Conservation (phyloP, 306 rosid species). For the Geum urbanum region DNA sequence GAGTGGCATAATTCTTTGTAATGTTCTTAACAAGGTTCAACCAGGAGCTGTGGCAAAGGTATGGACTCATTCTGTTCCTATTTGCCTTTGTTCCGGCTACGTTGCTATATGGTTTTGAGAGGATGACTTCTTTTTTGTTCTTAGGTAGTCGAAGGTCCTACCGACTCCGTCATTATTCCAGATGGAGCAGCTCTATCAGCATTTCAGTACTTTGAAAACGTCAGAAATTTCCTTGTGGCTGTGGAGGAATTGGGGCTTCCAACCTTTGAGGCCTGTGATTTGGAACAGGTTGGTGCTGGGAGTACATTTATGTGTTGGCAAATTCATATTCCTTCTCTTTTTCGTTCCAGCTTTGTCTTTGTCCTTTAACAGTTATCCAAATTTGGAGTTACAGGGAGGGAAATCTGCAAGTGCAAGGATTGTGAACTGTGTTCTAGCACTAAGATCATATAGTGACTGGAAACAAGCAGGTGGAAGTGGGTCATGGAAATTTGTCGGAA, state of each 20-base stretch:
- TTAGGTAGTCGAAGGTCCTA: slow-evolving; percentile 57
- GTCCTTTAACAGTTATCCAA: slow-evolving; percentile 9
- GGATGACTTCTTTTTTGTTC: slow-evolving; percentile 3
- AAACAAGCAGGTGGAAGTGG: slow-evolving; percentile 61
- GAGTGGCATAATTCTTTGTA: slow-evolving; percentile 84
- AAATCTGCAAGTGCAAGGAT: slow-evolving; percentile 70
- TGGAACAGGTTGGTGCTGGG: slow-evolving; percentile 57
- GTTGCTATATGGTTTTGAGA: slow-evolving; percentile 17
- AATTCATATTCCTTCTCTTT: not conserved
- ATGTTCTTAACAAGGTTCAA: slow-evolving; percentile 72
- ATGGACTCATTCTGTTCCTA: slow-evolving; percentile 3
- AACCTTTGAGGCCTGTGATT: slow-evolving; percentile 77
- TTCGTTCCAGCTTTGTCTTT: not conserved
- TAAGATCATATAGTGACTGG: slow-evolving; percentile 68
- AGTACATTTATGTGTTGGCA: not conserved
- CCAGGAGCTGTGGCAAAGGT: slow-evolving; percentile 81
- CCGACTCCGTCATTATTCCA: slow-evolving; percentile 39
- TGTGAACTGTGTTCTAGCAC: slow-evolving; percentile 71
- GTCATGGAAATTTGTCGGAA: slow-evolving; percentile 53
- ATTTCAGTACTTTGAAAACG: slow-evolving; percentile 54
- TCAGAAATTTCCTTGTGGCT: slow-evolving; percentile 54
- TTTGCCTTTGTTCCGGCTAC: slow-evolving; percentile 11
- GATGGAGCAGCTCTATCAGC: slow-evolving; percentile 67
- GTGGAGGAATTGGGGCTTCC: slow-evolving; percentile 69
- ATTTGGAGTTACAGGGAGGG: slow-evolving; percentile 59